Evolutionary conservation across 768 basidiomycete species (phyloP).

Genomic region (Pholiota microspora): DNA sequence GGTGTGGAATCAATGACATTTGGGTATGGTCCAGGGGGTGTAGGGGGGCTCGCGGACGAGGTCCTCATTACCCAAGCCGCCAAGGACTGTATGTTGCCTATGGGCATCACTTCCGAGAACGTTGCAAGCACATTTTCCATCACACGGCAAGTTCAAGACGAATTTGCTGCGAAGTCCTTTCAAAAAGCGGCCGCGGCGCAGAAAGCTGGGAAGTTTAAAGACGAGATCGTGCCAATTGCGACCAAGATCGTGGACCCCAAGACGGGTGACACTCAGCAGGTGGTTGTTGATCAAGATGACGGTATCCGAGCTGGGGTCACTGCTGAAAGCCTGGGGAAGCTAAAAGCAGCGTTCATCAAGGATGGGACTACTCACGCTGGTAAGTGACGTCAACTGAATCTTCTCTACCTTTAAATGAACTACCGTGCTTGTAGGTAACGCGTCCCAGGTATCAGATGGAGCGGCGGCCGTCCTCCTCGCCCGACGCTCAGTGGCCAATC

Average conservation of each 20-base stretch:
- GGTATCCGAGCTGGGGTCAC: conserved; percentile 88
- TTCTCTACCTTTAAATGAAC: too few species aligned
- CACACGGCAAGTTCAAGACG: conserved; percentile 73
- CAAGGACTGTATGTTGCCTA: conserved; percentile 80
- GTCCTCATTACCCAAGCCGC: conserved; percentile 67
- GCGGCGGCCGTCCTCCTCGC: conserved; percentile 88
- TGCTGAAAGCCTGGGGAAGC: conserved; percentile 68
- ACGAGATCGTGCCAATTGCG: conserved; percentile 81
- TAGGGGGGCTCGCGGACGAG: conserved; percentile 60
- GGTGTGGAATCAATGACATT: conserved; percentile 91
- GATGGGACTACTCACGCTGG: conserved; percentile 76
- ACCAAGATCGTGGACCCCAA: conserved; percentile 71
- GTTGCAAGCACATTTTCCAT: conserved; percentile 78
- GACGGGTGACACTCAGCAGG: conserved; percentile 61
- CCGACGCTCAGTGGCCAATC: conserved; percentile 75
- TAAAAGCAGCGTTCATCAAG: conserved; percentile 82
- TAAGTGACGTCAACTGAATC: conserved; percentile 16
- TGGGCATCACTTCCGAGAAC: conserved; percentile 94
- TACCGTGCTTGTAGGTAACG: conserved; percentile 60
- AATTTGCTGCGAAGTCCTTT: conserved; percentile 82
- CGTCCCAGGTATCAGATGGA: conserved; percentile 89
- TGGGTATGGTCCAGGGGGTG: conserved; percentile 60
- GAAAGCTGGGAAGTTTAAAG: conserved; percentile 77
- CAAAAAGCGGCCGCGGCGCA: conserved; percentile 80
- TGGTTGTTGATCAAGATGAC: conserved; percentile 79